Conservation (phyloP, 2,329 filamentous ascomycete species). For the Claviceps purpurea region DNA sequence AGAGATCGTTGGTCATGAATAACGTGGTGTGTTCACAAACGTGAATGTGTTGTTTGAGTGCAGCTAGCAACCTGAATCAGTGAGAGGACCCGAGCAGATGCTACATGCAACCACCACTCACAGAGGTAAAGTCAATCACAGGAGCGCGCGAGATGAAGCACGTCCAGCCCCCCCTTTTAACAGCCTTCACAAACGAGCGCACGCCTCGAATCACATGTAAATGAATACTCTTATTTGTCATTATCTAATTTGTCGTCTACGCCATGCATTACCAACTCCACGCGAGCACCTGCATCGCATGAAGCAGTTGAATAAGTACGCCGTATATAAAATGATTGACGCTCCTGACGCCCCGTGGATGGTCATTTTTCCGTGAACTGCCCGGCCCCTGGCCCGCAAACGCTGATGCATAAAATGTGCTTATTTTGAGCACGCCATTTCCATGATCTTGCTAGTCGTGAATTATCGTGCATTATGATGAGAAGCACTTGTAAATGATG, state of each 20-base stretch:
- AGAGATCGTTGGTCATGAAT: too few species aligned
- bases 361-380: conserved; percentile 1
- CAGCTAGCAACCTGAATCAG: too few species aligned
- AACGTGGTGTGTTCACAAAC: too few species aligned
- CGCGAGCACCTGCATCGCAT: neutral
- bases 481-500: neutral
- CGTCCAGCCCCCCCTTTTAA: too few species aligned
- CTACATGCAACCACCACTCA: too few species aligned
- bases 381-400: neutral
- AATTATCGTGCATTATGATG: neutral
- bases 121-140: too few species aligned
- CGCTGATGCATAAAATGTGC: neutral
- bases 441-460: neutral
- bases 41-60: too few species aligned
- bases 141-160: too few species aligned
- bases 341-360: neutral
- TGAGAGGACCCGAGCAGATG: too few species aligned
- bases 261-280: neutral
- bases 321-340: neutral
- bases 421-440: neutral
- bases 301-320: neutral
- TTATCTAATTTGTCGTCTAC: neutral
- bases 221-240: too few species aligned
- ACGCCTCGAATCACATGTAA: too few species aligned
- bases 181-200: too few species aligned